These are phyloP conservation scores for Thecaphora thlaspeos DNA, from an alignment of 1,284 basidiomycete species.

Conservation along the genomic window DNA sequence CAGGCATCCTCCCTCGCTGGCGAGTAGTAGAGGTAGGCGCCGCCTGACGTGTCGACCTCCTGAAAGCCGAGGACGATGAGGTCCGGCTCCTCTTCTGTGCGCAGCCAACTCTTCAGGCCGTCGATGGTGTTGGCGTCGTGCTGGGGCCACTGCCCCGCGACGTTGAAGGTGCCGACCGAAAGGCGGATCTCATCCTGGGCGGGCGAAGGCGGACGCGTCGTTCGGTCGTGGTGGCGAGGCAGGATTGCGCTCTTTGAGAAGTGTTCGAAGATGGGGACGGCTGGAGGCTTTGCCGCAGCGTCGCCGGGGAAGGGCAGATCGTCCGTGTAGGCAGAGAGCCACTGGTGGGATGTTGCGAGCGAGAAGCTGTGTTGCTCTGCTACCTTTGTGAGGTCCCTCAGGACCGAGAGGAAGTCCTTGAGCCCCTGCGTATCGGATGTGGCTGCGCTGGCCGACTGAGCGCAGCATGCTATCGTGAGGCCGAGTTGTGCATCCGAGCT, in stretches of 20 bases:
- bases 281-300: no score
- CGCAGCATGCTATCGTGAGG: conserved; percentile 14
- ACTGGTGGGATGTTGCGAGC: conserved; percentile 12
- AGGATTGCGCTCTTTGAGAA: conserved; percentile 25
- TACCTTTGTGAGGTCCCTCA: conserved; percentile 20
- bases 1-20: conserved; percentile 31
- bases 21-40: conserved; percentile 41
- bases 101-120: conserved; percentile 32
- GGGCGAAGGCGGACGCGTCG: conserved; percentile 16
- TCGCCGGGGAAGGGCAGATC: conserved; percentile 1
- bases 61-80: conserved; percentile 37
- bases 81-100: conserved; percentile 32
- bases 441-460: conserved; percentile 6
- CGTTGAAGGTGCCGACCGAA: conserved; percentile 30
- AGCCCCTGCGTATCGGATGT: conserved; percentile 23
- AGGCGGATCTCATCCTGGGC: conserved; percentile 30
- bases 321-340: conserved; percentile 22
- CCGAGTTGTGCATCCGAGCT: conserved; percentile 10
- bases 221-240: not conserved
- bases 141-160: conserved; percentile 15
- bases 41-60: conserved; percentile 30
- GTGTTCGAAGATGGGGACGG: conserved; percentile 27
- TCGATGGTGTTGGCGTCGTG: conserved; percentile 10
- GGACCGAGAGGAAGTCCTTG: conserved; percentile 34
- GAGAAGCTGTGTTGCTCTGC: conserved; percentile 17